phyloP scores from a whole-genome alignment of 345 rosid species.

The Gossypium thurberi region DNA sequence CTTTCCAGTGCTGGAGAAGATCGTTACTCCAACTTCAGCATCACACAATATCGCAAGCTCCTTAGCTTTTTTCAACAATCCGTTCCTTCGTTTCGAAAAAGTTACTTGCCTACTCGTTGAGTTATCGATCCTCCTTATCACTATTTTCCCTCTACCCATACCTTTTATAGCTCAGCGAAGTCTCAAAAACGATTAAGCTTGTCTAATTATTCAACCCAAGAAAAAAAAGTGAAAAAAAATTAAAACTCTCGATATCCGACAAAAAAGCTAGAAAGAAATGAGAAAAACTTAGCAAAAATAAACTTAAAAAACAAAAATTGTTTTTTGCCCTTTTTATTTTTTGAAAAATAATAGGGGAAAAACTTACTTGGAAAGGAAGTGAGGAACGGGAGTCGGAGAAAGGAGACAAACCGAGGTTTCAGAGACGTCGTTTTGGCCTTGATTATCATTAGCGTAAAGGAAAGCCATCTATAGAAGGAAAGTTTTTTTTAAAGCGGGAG shows the following conservation, averaged over 20 bases:
- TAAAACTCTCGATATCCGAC: background rate
- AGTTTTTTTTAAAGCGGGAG: background rate
- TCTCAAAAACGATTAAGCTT: background rate
- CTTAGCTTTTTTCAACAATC: slow-evolving; percentile 43
- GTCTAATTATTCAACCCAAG: background rate
- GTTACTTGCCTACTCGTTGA: slow-evolving; percentile 48
- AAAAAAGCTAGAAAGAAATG: background rate
- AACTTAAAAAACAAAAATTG: background rate
- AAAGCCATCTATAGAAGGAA: slow-evolving; percentile 18
- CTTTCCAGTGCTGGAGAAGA: slow-evolving; percentile 50
- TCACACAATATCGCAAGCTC: slow-evolving; percentile 47
- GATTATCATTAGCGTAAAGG: background rate
- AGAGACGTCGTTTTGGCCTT: slow-evolving; percentile 19
- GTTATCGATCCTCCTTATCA: slow-evolving; percentile 41
- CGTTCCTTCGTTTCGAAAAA: slow-evolving; percentile 45
- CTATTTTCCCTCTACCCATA: slow-evolving; percentile 51
- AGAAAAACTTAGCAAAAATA: background rate
- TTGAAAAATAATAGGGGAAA: background rate
- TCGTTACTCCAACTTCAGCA: slow-evolving; percentile 40
- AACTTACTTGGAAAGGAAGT: slow-evolving; percentile 11
- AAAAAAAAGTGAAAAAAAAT: background rate
- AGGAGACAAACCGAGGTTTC: slow-evolving; percentile 19
- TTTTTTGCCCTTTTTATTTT: background rate
- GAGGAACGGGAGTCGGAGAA: background rate
- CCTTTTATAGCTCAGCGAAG: background rate